A percentile compares a stretch with the other conserved stretches of the same genome.
phyloP scores from a whole-genome alignment of 352 stramenopile genomes.

The Phytophthora lateralis region DNA sequence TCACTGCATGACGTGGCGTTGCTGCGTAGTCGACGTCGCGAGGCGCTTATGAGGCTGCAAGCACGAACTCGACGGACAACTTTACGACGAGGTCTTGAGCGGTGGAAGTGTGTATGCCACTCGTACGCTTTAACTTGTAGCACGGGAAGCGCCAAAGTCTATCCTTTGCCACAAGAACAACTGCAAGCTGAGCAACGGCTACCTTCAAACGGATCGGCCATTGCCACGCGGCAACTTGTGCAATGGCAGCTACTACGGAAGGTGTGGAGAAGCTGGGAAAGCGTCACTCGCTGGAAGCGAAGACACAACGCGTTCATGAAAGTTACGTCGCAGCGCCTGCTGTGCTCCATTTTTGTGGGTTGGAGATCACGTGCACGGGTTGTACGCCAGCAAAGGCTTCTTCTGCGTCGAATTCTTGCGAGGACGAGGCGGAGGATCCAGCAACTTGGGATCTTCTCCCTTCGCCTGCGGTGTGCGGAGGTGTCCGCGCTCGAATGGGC shows the following conservation, averaged over 20 bases:
- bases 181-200: background rate
- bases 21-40: slow-evolving; percentile 13
- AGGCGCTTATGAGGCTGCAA: slow-evolving; percentile 10
- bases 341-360: slow-evolving; percentile 6
- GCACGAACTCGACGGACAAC: slow-evolving; percentile 5
- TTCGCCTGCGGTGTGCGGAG: slow-evolving; percentile 44
- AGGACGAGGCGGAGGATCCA: slow-evolving; percentile 11
- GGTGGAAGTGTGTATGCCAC: slow-evolving; percentile 15
- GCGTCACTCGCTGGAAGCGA: slow-evolving; percentile 16
- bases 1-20: slow-evolving; percentile 7
- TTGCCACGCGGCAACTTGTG: background rate
- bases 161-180: slow-evolving; percentile 5
- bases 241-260: slow-evolving; percentile 18
- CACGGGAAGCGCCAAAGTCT: slow-evolving; percentile 12
- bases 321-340: background rate
- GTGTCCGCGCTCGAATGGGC: slow-evolving; percentile 42
- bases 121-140: background rate
- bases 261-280: slow-evolving; percentile 27
- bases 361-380: slow-evolving; percentile 7
- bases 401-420: slow-evolving; percentile 20
- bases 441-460: slow-evolving; percentile 22
- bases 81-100: slow-evolving; percentile 15
- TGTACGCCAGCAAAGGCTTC: slow-evolving; percentile 6
- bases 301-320: slow-evolving; percentile 6
- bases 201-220: background rate